Base-by-base conservation (phyloP, 2,329 filamentous ascomycete species). In the Chaetomium globosum region DNA sequence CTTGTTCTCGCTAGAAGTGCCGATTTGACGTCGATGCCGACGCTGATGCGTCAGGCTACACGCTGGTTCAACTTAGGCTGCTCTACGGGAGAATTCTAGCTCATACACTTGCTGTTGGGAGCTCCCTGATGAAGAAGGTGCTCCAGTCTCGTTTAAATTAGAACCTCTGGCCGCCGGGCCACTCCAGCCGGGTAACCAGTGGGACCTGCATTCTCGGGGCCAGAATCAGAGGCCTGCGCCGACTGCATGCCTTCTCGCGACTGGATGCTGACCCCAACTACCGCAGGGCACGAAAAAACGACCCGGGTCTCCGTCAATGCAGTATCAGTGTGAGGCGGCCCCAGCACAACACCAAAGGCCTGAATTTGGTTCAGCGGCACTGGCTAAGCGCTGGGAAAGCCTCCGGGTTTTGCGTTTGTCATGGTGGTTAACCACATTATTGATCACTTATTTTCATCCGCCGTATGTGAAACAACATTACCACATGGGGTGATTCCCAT, bases 91-190 rank as follows among this genome's bases (percentile, higher is more conserved):
- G 46, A 64, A 53, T 53, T 13, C 21, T 31, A 21, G 33, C 53
- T 39, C 43, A 53, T 16, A 26, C 48, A 13, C 43, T 26, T 19
- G 33, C 61, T 33, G 54, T 19, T 13, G 8, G 33, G 36, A 51
- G 12, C 52, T 55, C 43, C 51, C 43, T n/a, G 57, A 66, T 64
- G 30, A 36, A 64, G 55, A 59, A 58, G 59, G 59, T 61, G 55
- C 13, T 53, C 19, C 13, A 19, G 63, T 51, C 49, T 59, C 57
- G 43, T 26, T 7, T 55, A 49, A 9, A 60, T 56, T 55, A 52
- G 21, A 56, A 46, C 9, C 16, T 51, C 23, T 43, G 57, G 9
- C 19, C 26, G 26, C 51, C 51, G 9, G 26, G 51, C 31, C 13
- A 6, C n/a, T 48, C 19, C 26, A 33, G 26, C 21, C 1, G 13